A percentile compares a stretch with the other conserved stretches of the same genome.
phyloP scores from a whole-genome alignment of 768 basidiomycete genomes.

The Termitomyces sp. region DNA sequence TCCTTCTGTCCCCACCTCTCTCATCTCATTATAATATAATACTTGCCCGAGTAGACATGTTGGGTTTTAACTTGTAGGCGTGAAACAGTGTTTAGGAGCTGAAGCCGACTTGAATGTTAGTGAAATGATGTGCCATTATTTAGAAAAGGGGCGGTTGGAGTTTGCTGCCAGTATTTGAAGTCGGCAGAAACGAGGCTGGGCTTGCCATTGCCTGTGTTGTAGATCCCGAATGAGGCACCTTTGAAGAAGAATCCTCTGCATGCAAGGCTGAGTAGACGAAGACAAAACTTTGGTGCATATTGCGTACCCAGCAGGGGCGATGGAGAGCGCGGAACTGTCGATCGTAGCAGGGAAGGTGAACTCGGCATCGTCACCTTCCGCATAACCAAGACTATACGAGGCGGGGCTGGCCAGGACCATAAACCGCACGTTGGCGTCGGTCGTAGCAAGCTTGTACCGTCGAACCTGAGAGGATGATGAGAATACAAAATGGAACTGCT shows the following conservation, averaged over 20 bases:
- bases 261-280: neutral
- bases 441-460: conserved; percentile 17
- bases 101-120: neutral
- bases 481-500: neutral
- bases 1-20: conserved; percentile 4
- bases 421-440: conserved; percentile 22
- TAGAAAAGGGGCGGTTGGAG: neutral
- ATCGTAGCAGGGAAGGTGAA: conserved; percentile 23
- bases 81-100: neutral
- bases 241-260: conserved; percentile 34
- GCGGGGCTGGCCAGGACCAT: conserved; percentile 24
- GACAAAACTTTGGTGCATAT: neutral
- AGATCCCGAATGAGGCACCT: conserved; percentile 31
- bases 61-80: neutral
- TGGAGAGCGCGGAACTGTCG: conserved; percentile 27
- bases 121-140: neutral
- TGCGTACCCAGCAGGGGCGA: conserved; percentile 29
- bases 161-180: conserved; percentile 34
- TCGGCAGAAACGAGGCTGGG: conserved; percentile 29
- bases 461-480: conserved; percentile 8
- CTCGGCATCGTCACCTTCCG: conserved; percentile 22
- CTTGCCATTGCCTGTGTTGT: conserved; percentile 34
- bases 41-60: neutral
- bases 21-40: conserved; percentile 1
- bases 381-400: conserved; percentile 27